Percentiles rank a stretch among this genome's conserved stretches.
These are phyloP conservation scores for Trichaptum fuscoviolaceum DNA, from an alignment of 768 basidiomycete genomes.

Conservation along the genomic window DNA sequence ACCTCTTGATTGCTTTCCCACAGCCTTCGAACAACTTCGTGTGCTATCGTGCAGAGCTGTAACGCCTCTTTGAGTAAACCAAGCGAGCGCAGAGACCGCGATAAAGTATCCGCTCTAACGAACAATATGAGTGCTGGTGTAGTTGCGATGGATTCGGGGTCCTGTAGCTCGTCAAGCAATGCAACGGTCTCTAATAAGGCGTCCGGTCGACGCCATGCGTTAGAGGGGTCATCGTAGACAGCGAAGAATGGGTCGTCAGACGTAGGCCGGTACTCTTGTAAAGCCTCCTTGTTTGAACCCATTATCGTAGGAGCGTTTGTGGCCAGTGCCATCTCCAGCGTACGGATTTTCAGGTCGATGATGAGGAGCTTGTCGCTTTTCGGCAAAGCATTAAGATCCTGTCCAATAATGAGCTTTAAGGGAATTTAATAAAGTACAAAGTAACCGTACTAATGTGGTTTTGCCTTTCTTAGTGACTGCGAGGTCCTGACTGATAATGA, in stretches of 20 bases:
- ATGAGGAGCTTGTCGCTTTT: too few species aligned
- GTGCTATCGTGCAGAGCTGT: background rate
- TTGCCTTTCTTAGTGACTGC: too few species aligned
- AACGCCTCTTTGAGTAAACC: conserved; percentile 10
- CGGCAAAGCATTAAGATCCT: too few species aligned
- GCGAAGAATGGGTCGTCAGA: background rate
- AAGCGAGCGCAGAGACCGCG: background rate
- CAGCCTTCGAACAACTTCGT: background rate
- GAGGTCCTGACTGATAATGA: too few species aligned
- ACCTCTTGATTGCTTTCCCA: background rate
- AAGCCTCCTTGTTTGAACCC: background rate
- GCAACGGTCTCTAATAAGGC: background rate
- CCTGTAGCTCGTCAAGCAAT: background rate
- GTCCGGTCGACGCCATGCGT: background rate
- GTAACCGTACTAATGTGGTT: too few species aligned
- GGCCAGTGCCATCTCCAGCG: too few species aligned
- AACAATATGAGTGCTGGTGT: background rate
- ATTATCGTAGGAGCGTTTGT: background rate
- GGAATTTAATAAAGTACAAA: too few species aligned
- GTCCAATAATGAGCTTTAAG: too few species aligned
- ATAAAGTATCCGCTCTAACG: background rate
- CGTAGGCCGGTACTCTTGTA: background rate
- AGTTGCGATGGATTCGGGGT: background rate
- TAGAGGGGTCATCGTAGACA: background rate
- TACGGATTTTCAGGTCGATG: too few species aligned